phyloP scores from a whole-genome alignment of 768 basidiomycete genomes.

The Russula abietina region DNA sequence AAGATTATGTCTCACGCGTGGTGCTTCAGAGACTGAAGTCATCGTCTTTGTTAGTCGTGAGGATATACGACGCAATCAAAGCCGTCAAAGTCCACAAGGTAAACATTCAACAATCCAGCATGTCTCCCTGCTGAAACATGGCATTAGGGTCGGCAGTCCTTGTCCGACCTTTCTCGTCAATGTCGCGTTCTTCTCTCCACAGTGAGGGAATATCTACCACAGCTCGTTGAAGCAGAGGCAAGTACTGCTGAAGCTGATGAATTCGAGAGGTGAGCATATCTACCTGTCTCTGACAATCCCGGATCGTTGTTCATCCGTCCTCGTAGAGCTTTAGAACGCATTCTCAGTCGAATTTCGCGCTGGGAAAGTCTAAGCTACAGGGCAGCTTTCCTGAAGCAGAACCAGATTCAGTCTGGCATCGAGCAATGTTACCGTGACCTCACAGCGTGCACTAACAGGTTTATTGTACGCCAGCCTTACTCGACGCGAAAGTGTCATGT shows the following conservation, averaged over 20 bases:
- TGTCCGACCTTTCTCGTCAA: background rate
- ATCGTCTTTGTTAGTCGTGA: slow-evolving; percentile 3
- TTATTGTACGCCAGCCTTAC: slow-evolving; percentile 31
- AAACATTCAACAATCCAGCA: background rate
- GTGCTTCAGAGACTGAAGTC: background rate
- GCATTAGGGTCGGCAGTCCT: background rate
- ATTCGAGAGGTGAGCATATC: slow-evolving; percentile 3
- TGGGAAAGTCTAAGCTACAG: background rate
- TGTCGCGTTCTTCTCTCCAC: background rate
- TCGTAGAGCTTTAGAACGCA: slow-evolving; percentile 5
- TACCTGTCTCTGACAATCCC: background rate
- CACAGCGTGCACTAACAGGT: slow-evolving; percentile 34
- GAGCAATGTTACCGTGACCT: slow-evolving; percentile 36
- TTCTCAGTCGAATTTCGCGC: background rate
- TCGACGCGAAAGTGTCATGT: background rate
- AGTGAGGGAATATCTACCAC: slow-evolving; percentile 6
- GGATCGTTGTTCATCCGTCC: background rate
- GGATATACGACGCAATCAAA: slow-evolving; percentile 1
- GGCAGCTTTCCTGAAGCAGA: slow-evolving; percentile 32
- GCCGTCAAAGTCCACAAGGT: slow-evolving; percentile 11
- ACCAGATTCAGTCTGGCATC: slow-evolving; percentile 39
- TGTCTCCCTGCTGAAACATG: background rate
- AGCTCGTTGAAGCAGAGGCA: background rate
- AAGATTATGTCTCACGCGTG: background rate
- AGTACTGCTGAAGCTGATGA: background rate